Evolutionary conservation across 345 rosid genomes (phyloP).

Genomic region (Murraya koenigii): DNA sequence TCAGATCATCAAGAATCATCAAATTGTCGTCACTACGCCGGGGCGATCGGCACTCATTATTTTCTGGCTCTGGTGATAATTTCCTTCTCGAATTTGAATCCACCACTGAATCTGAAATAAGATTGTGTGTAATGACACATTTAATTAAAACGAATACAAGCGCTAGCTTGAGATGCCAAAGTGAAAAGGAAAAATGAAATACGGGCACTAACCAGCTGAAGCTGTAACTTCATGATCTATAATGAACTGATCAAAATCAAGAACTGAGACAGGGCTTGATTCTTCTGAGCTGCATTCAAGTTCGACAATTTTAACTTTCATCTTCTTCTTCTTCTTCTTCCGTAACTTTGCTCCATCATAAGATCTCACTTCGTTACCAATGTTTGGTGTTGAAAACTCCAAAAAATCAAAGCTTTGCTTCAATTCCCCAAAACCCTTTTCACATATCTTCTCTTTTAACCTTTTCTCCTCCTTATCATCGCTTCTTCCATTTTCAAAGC

Average conservation of each 20-base stretch:
- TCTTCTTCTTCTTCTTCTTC: constrained; percentile 27
- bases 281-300: constrained; percentile 52
- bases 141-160: not conserved
- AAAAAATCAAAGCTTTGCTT: constrained; percentile 14
- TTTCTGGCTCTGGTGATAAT: constrained; percentile 28
- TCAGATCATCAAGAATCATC: constrained; percentile 4
- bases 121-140: not conserved
- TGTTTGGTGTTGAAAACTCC: not conserved
- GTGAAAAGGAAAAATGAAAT: not conserved
- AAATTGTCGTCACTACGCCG: constrained; percentile 8
- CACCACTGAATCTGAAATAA: constrained; percentile 1
- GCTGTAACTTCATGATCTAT: constrained; percentile 31
- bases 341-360: not conserved
- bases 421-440: constrained; percentile 25
- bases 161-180: not conserved
- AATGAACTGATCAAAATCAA: constrained; percentile 53
- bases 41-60: constrained; percentile 1
- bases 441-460: constrained; percentile 17
- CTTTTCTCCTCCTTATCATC: constrained; percentile 11
- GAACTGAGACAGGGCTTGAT: constrained; percentile 89
- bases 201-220: constrained; percentile 35
- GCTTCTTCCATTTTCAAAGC: constrained; percentile 39
- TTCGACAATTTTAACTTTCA: constrained; percentile 28
- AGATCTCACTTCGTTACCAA: too few species aligned
- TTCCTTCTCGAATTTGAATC: constrained; percentile 28